Conservation (phyloP, 2,329 filamentous ascomycete species). For the Colletotrichum cuscutae region DNA sequence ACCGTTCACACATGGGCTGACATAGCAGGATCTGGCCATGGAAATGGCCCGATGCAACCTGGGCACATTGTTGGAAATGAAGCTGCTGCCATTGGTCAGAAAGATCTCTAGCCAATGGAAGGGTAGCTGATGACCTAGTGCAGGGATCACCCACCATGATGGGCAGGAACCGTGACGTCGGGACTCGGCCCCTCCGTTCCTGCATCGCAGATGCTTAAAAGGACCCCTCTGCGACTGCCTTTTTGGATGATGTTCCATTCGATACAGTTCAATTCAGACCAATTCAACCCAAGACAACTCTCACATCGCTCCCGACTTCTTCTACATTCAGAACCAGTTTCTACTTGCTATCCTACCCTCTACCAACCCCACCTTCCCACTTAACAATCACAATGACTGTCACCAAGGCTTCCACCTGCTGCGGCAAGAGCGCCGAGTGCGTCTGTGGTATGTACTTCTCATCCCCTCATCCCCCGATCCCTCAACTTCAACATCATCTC, state of each 20-base stretch:
- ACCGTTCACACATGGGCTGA: slow-evolving; percentile 19
- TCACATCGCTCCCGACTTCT: background rate
- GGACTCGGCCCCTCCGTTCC: slow-evolving; percentile 28
- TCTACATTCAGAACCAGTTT: background rate
- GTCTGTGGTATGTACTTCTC: slow-evolving; percentile 63
- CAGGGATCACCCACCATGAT: slow-evolving; percentile 7
- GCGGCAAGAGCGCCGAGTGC: slow-evolving; percentile 63
- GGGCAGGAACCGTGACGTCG: slow-evolving; percentile 29
- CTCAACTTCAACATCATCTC: background rate
- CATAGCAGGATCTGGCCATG: slow-evolving; percentile 11
- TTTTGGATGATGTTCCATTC: background rate
- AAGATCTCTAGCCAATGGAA: slow-evolving; percentile 27
- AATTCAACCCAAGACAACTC: background rate
- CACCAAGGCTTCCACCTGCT: slow-evolving; percentile 62
- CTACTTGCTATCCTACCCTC: background rate
- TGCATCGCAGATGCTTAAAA: slow-evolving; percentile 31
- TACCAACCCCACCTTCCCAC: background rate
- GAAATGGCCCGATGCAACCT: slow-evolving; percentile 2
- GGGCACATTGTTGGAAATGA: slow-evolving; percentile 3
- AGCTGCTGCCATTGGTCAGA: background rate
- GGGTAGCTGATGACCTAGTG: slow-evolving; percentile 10
- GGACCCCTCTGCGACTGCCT: slow-evolving; percentile 7
- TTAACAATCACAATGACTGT: slow-evolving; percentile 44
- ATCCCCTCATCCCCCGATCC: background rate
- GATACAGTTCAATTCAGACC: background rate